Conservation (phyloP, 2,329 filamentous ascomycete genomes). For the Ophiostoma himal-ulmi region DNA sequence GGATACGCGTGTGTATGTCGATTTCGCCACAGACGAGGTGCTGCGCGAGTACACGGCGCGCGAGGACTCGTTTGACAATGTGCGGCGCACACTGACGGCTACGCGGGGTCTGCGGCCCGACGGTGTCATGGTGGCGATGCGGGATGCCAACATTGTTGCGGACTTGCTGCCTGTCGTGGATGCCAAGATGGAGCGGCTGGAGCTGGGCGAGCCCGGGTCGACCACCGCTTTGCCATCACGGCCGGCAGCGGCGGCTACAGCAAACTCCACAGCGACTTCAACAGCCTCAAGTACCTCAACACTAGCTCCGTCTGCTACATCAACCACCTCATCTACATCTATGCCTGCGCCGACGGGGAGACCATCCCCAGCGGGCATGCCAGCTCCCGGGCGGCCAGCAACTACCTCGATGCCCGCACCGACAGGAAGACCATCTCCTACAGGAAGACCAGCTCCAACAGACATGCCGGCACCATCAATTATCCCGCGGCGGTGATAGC, state of each 20-base stretch:
- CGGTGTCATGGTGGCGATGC: conserved; percentile 67
- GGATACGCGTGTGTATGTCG: conserved; percentile 87
- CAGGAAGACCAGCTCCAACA: background rate
- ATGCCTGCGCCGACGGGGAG: background rate
- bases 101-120: conserved; percentile 54
- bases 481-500: background rate
- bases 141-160: conserved; percentile 72
- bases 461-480: background rate
- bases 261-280: background rate
- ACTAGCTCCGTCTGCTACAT: background rate
- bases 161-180: conserved; percentile 66
- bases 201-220: conserved; percentile 21
- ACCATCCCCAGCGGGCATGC: background rate
- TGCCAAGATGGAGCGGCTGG: conserved; percentile 51
- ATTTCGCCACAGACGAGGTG: conserved; percentile 73
- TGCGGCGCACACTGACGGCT: conserved; percentile 51
- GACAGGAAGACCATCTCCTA: background rate
- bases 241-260: background rate
- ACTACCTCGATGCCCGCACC: background rate
- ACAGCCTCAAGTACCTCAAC: background rate
- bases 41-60: conserved; percentile 86
- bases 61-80: conserved; percentile 72
- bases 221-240: background rate
- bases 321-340: background rate
- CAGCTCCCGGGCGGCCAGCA: background rate